phyloP scores from a whole-genome alignment of 768 basidiomycete species.

The Pleurotus djamor region DNA sequence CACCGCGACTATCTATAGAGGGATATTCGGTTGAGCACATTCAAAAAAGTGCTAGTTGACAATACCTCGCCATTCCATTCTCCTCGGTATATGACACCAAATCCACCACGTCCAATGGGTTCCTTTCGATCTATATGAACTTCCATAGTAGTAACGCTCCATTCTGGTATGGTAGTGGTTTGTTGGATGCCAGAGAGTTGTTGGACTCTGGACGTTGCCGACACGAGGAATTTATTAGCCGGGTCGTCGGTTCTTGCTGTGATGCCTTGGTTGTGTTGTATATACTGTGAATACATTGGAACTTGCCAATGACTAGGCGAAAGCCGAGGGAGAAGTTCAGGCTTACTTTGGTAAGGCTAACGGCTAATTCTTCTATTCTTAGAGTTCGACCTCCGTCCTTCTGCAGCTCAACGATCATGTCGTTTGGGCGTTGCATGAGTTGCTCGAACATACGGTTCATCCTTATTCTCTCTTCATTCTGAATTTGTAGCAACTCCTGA shows the following conservation, averaged over 20 bases:
- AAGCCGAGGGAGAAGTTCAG: neutral
- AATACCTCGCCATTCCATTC: slow-evolving; percentile 18
- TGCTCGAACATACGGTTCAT: neutral
- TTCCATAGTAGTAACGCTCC: slow-evolving; percentile 23
- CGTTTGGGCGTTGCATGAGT: neutral
- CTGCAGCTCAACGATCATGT: neutral
- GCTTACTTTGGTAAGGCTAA: neutral
- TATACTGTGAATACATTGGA: neutral
- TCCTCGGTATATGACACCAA: slow-evolving; percentile 22
- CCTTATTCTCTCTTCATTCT: neutral
- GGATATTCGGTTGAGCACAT: slow-evolving; percentile 1
- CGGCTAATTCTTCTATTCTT: neutral
- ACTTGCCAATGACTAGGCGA: neutral
- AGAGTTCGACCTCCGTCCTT: neutral
- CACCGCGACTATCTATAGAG: slow-evolving; percentile 21
- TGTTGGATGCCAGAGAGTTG: neutral
- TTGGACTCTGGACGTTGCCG: neutral
- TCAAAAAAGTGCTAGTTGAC: neutral
- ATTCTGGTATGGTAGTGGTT: slow-evolving; percentile 12
- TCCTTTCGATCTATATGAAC: slow-evolving; percentile 14
- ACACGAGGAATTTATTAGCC: neutral
- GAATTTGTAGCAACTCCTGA: neutral
- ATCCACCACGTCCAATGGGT: slow-evolving; percentile 20
- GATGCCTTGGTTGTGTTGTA: neutral
- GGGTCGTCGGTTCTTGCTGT: neutral